Base-by-base conservation (phyloP, 1,139 yeast species). In the Scheffersomyces titani region DNA sequence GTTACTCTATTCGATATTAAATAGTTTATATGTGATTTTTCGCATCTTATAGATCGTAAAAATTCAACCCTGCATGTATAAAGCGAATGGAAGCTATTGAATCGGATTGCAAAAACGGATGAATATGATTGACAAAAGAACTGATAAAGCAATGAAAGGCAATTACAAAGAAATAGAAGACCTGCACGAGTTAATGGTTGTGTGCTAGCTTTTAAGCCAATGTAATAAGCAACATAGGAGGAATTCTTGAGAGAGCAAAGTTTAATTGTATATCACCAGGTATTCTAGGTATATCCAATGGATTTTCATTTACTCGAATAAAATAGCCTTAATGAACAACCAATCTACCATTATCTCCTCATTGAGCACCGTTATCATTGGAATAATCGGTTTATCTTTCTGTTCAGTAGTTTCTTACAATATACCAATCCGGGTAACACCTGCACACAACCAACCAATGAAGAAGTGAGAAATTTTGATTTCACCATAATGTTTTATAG, bases 381-480 rank as follows among this genome's bases (percentile, higher is more conserved):
- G n/a, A n/a, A n/a, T n/a, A n/a, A 30, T 2, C 7, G 40, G 16
- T 30, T 16, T 3, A 30, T 11, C 40, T 30, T 5, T 30, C 40
- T 30, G 16, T 11, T 30, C 16, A 30, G 11, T 7, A 9, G 40
- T 9, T 13, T 16, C 22, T 19, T 22, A 19, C 7, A n/a, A 9
- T 19, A 19, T 9, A 6, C 19, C 19, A 20, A 46, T 46, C 49
- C 49, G 49, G 49, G 49, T 46, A 46, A 46, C 49, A 55, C 55
- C 54, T 57, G 55, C 55, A 5, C 18, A 6, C 18, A 7, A 45
- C 52, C 54, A 55, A 52, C 59, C 59, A 55, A 57, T 57, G 54
- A 53, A 54, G 52, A 47, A 51, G 53, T 51, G 55, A 55, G 56
- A 57, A 57, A 40, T 55, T 55, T 56, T 45, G 55, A 49, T 52